Evolutionary conservation across 2,329 filamentous ascomycete species (phyloP).

Genomic region (Paecilomyces sp.): DNA sequence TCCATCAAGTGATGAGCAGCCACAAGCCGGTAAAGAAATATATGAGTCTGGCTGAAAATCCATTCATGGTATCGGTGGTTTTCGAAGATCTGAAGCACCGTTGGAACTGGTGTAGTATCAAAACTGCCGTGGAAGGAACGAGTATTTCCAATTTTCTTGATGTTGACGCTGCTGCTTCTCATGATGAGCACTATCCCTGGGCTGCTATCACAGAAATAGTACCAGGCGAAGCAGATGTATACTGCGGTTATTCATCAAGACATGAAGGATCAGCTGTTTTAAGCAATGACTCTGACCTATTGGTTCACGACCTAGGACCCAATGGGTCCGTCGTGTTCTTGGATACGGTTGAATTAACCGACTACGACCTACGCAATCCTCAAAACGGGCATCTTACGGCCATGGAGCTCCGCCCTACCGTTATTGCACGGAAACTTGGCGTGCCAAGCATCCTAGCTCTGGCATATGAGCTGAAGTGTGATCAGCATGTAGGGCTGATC

Average conservation of each 20-base stretch:
- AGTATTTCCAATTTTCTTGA: conserved; percentile 17
- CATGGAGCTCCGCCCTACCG: conserved; percentile 29
- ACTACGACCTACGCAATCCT: conserved; percentile 7
- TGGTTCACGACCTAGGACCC: conserved; percentile 63
- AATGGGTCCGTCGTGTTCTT: conserved; percentile 62
- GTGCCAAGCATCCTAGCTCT: conserved; percentile 26
- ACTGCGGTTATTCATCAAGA: conserved; percentile 63
- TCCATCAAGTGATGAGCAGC: conserved; percentile 19
- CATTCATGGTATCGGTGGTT: conserved; percentile 71
- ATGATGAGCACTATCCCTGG: conserved; percentile 22
- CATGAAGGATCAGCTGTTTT: conserved; percentile 53
- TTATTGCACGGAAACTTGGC: conserved; percentile 26
- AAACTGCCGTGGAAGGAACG: conserved; percentile 4
- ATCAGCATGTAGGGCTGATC: conserved; percentile 19
- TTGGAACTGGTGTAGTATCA: conserved; percentile 23
- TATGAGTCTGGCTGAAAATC: conserved; percentile 43
- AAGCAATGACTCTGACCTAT: conserved; percentile 81
- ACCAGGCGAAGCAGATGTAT: conserved; percentile 77
- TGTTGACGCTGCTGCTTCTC: neutral
- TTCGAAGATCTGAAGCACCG: conserved; percentile 60
- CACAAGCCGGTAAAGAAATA: conserved; percentile 17
- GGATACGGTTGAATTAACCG: conserved; percentile 48
- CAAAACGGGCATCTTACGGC: conserved; percentile 18
- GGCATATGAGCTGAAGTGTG: conserved; percentile 32
- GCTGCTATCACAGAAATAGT: conserved; percentile 50